Evolutionary conservation across 2,329 filamentous ascomycete genomes (phyloP), one percentile per base, ranked within the genome.

Genomic region (Aureobasidium leucospermi): DNA sequence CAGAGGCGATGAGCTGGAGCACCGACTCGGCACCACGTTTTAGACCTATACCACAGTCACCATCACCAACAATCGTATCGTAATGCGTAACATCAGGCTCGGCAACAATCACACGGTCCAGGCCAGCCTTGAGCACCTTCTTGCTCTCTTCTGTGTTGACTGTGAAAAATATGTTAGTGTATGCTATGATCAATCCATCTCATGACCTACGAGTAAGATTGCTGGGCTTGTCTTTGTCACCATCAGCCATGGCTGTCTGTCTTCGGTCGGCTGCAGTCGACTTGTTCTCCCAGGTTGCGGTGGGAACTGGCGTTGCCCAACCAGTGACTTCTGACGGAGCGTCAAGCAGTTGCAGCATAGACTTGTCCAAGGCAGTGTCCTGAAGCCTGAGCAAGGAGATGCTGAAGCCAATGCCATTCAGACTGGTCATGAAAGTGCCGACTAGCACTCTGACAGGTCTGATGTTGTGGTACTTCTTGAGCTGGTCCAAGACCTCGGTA

Each of bases 21-120:
- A 79, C 74, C 16, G 65, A 84, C 79, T 96, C 87, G n/a, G 91
- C 90, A 51, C 91, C 91, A 63, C 90, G 85, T 76, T 90, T 90
- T 62, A 96, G 78, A 5, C 90, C 90, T 60, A 90, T 89, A 9
- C 91, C 91, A 68, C 91, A 96, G 73, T 96, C 91, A 48, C 91
- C 91, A 69, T 96, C 91, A 29, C 48, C 48, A 29, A 96, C 90
- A 11, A 94, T 84, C 0, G 90, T 95, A 68, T 89, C 86, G 68
- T 81, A 89, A 58, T 76, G 80, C 10, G 86, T 89, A 58, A 89
- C 77, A 43, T 85, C 79, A 8, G 84, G 80, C 67, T 89, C 86
- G 1, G 80, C 86, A 0, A 76, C 79, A 63, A 90, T 81, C 13
- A 91, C 75, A 38, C 77, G 78, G 51, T 87, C 75, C 15, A 90